phyloP scores from a whole-genome alignment of 2,329 filamentous ascomycete genomes.

The Trichoderma brevicompactum region DNA sequence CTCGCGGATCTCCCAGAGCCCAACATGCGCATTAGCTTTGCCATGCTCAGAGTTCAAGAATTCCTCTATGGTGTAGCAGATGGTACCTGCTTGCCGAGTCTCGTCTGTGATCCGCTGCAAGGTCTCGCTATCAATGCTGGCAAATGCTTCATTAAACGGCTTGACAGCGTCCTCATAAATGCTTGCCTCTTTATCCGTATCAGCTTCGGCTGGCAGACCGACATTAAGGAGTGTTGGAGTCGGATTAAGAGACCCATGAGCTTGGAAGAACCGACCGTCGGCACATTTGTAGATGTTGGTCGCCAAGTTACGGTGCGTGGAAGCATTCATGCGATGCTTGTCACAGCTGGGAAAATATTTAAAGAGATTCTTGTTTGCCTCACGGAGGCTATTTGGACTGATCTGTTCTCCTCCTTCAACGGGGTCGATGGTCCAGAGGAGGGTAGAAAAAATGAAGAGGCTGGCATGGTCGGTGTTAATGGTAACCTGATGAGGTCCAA shows the following conservation, averaged over 20 bases:
- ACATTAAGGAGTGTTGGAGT: slow-evolving; percentile 30
- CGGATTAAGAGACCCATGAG: slow-evolving; percentile 35
- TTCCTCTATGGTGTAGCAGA: slow-evolving; percentile 37
- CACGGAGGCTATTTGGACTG: neutral
- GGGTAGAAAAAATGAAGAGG: slow-evolving; percentile 26
- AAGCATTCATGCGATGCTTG: slow-evolving; percentile 14
- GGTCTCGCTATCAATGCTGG: slow-evolving; percentile 26
- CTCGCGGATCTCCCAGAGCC: slow-evolving; percentile 21
- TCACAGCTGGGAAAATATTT: slow-evolving; percentile 20
- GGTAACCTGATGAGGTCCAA: slow-evolving; percentile 45
- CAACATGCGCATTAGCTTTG: slow-evolving; percentile 30
- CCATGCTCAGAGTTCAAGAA: slow-evolving; percentile 38
- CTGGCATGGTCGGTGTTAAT: slow-evolving; percentile 49
- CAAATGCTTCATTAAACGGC: slow-evolving; percentile 29
- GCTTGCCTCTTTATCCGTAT: slow-evolving; percentile 22
- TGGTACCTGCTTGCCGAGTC: slow-evolving; percentile 35
- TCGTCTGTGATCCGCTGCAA: slow-evolving; percentile 33
- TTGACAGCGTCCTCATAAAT: slow-evolving; percentile 29
- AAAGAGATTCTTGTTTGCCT: slow-evolving; percentile 10
- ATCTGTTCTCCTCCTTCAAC: slow-evolving; percentile 7
- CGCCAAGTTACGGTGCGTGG: slow-evolving; percentile 34
- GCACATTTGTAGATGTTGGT: slow-evolving; percentile 34
- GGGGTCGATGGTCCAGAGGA: slow-evolving; percentile 27
- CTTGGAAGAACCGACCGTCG: slow-evolving; percentile 34
- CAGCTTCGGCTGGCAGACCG: slow-evolving; percentile 27